Evolutionary conservation across 73 alveolate genomes (phyloP).

Genomic region (Paramecium caudatum): DNA sequence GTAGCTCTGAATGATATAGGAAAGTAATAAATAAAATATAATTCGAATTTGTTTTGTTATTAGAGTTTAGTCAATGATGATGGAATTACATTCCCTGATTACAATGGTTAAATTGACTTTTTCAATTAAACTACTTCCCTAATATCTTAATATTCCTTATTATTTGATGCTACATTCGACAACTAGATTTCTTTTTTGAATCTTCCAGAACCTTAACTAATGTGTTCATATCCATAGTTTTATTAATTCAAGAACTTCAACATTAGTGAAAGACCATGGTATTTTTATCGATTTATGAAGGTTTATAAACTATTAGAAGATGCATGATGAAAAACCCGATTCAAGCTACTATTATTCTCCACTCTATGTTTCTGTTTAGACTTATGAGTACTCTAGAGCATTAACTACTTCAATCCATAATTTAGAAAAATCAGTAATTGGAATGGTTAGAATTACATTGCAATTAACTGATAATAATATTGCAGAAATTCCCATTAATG

Average conservation of each 20-base stretch:
- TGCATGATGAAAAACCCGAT: not conserved
- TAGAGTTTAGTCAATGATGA: too few relatives aligned
- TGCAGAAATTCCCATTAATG: not conserved
- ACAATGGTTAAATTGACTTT: too few relatives aligned
- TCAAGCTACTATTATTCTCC: not conserved
- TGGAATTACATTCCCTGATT: too few relatives aligned
- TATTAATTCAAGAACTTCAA: not conserved
- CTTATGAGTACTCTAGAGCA: not conserved
- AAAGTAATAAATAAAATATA: not conserved
- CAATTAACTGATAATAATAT: not conserved
- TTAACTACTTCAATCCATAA: not conserved
- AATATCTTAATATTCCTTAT: too few relatives aligned
- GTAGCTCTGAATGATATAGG: not conserved
- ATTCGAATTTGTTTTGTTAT: too few relatives aligned
- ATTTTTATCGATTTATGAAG: not conserved
- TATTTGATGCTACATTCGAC: too few relatives aligned
- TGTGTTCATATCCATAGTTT: not conserved
- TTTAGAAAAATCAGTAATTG: not conserved
- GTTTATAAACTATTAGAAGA: not conserved
- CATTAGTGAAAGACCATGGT: not conserved
- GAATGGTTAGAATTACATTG: not conserved
- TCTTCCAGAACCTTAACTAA: not conserved
- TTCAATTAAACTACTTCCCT: too few relatives aligned
- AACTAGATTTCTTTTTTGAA: not conserved
- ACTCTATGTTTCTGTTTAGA: not conserved